Evolutionary conservation across 805 yeast genomes (phyloP), one percentile per base, ranked within the genome.

Genomic region (Sugiyamaella mastotermitis): DNA sequence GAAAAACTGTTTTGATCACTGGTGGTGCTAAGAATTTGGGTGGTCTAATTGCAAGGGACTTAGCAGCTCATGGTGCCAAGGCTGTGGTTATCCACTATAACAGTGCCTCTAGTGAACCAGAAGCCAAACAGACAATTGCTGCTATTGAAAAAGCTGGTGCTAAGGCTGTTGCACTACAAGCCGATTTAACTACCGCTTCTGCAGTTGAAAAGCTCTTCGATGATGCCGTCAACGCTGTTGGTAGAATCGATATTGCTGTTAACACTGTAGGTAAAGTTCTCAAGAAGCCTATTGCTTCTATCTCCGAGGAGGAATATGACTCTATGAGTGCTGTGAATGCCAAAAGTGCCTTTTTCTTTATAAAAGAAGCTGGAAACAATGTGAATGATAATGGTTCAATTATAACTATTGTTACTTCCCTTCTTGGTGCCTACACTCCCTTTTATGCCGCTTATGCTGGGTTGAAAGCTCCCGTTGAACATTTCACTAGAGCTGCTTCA

Each of bases 391-490:
- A 62, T 32, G 84, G 84, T 32, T 64, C 66, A 27, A 73, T 79
- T 41, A 67, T 78, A 38, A 63, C 73, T 47, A 45, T 78, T 30
- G 80, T 78, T 27, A 78, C 84, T 2, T 78, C 84, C 0, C 62
- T 79, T 36, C 63, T 79, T 43, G 84, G 80, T 33, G 86, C 83
- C 16, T 79, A 72, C 59, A 69, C 78, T 16, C 77, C 51, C 61
- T 31, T 76, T 71, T 56, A 83, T 58, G 74, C 86, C 2, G 74
- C 77, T 8, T 82, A 82, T 59, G 82, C 82, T 48, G 81, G 83
- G 8, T 74, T 83, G 40, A 83, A 82, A 61, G 88, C 90, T 23
- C 88, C 80, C 3, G 81, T 80, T 18, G 60, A 76, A 49, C 86
- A 82, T 54, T 70, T 78, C 50, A 74, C 80, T 18, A 76, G 71